Evolutionary conservation across 2,329 filamentous ascomycete genomes (phyloP), one percentile per base, ranked within the genome.

Genomic region (Cladosporium sp.): DNA sequence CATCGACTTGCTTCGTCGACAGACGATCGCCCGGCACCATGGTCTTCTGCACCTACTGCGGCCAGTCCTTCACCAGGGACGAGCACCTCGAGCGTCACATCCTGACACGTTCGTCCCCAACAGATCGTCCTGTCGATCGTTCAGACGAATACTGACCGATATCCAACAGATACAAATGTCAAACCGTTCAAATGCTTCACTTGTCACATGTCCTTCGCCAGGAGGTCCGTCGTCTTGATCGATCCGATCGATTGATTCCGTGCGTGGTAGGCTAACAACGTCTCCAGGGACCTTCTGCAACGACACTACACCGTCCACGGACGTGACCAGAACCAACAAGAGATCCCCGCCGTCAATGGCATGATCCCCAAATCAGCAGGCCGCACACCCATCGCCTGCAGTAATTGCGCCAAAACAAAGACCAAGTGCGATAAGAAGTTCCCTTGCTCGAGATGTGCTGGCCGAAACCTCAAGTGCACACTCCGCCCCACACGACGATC

Each of bases 381-480:
- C 13, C 67, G 75, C 54, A 78, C 75, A 34, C 75, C 75, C 9
- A 78, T 77, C 55, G 75, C 75, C 22, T 78, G 75, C 66, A 76
- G 71, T 61, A 77, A 77, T 54, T 78, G 75, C 57, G 75, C 75
- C 9, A 77, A 77, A 63, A 77, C 75, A 3, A 78, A 78, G 67
- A 78, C 75, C 10, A 78, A 77, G 56, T 78, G 75, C 56, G 75
- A 78, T 57, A 77, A 77, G 66, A 77, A 77, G 64, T 77, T 77
- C 52, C 75, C 75, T n/a, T 78, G 75, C 66, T 75, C 70, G 59
- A 68, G 75, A 54, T 78, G 75, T 66, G 74, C 72, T n/a, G 69
- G 70, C 13, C 65, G 75, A 43, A 77, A 77, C 56, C 67, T 78
- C 40, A 66, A 70, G 53, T 77, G 75, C 63, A 72, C 69, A 9